Evolutionary conservation across 1,284 basidiomycete genomes (phyloP), one percentile per base, ranked within the genome.

Genomic region (Moesziomyces antarcticus): DNA sequence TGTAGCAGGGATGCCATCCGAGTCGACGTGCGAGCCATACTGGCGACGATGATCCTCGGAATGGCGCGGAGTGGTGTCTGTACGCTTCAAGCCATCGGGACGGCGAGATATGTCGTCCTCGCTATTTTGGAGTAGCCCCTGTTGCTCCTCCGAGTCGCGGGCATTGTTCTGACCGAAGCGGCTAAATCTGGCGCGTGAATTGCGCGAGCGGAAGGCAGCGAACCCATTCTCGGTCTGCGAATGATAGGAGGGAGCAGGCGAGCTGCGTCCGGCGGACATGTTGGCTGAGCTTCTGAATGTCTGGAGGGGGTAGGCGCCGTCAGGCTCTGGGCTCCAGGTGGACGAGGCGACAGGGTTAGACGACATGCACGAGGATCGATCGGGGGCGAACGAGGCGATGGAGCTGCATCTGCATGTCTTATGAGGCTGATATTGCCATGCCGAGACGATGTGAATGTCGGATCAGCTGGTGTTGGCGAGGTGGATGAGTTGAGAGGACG

Each of bases 141-240:
- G 66, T 50, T 74, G 72, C 48, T 74, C 72, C 22, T 74, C 72
- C 14, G 67, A 70, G 22, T 71, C 67, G 22, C 67, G 51, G 1
- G 63, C 63, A 35, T 70, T 66, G 67, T 70, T 69, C 54, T 70
- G 72, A 13, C 67, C 67, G 50, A 71, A 73, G 42, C 67, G 67
- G 25, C 51, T 61, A 54, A 74, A 74, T 33, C 72, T 40, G 6
- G 72, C 56, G 20, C 67, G 58, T 13, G 58, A 47, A 16, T 56
- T 62, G 50, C 72, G 66, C 5, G 72, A 66, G 51, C 72, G 62
- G 47, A 74, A 74, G 13, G 62, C 59, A 20, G 72, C 62, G 40
- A 66, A 70, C 25, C 72, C 70, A 6, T 41, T 58, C 33, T 73
- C 64, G 8, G 44, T 40, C 35, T 74, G 60, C 22, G 71, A 70